Base-by-base conservation (phyloP, 106 monocot genomes). In the Ottelia alismoides region DNA sequence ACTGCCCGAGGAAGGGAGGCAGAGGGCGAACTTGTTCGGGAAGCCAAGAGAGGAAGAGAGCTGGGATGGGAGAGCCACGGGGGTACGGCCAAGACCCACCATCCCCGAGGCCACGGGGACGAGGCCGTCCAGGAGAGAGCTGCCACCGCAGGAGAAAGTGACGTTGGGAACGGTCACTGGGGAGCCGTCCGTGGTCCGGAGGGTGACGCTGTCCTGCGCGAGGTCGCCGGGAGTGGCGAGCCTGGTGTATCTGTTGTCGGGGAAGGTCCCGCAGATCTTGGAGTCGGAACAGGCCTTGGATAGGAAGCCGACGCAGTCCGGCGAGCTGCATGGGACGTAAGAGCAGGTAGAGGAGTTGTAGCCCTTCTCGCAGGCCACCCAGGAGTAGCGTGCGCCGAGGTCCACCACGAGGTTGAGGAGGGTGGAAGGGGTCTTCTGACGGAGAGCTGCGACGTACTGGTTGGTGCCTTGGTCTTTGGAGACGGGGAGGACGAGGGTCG, bases 21-120 rank as follows among this genome's bases (percentile, higher is more conserved):
- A 88, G 27, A 82, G 21, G 2, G 87, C 87, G 57, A 88, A 88
- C 53, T 62, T 62, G 12, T 62, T 75, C 17, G 45, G 61, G 55
- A 88, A 60, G 45, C 67, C 49, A 55, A 79, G 75, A 0, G 57
- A 12, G 18, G 54, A 68, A 1, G 87, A 62, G 49, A 88, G 71
- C 66, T 88, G 87, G 7, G 56, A 28, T 3, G 87, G 87, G 3
- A 70, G 45, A 1, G 57, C 63, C 51, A 74, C 23, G 17, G 53
- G 61, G 52, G 56, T 64, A 21, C 75, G 68, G 2, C 78, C 70
- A 23, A 88, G 62, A 6, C 72, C 78, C 1, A 67, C 76, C 30
- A 88, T 65, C 3, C 83, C 83, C 1, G 11, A 16, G 14, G 59
- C 65, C 18, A 71, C 80, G 9, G 18, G 25, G 2, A 71, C 75